A percentile compares a stretch with the other conserved stretches of the same genome.
Evolutionary conservation across 2,329 filamentous ascomycete genomes (phyloP).

Genomic region (Fusarium newnesense): DNA sequence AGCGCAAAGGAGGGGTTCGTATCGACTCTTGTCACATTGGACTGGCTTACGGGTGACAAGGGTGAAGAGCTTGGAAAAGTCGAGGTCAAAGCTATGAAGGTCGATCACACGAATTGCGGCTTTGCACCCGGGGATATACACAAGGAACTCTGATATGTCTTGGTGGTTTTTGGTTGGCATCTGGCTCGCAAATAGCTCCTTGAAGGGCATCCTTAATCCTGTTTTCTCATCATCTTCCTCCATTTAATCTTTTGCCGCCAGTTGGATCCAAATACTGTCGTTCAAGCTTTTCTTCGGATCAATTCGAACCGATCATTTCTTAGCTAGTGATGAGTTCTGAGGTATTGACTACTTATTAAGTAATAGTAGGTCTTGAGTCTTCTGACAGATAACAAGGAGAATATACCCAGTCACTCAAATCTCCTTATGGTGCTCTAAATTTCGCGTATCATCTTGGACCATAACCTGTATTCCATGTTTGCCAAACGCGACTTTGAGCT

Average conservation of each 20-base stretch:
- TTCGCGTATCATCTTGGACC: not conserved
- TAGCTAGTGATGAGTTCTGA: too few species aligned
- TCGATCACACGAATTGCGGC: not conserved
- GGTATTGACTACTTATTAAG: too few species aligned
- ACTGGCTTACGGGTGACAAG: not conserved
- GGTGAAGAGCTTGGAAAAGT: not conserved
- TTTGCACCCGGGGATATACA: not conserved
- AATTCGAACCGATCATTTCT: too few species aligned
- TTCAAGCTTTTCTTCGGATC: too few species aligned
- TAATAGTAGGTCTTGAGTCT: too few species aligned
- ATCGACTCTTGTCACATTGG: not conserved
- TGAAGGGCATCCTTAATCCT: rapidly evolving
- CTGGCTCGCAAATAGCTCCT: rapidly evolving
- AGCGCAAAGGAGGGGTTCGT: not conserved
- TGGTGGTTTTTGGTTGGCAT: not conserved
- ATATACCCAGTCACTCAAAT: not conserved
- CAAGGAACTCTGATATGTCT: not conserved
- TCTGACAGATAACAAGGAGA: too few species aligned
- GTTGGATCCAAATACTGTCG: not conserved
- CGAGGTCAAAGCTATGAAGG: not conserved
- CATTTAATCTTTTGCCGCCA: not conserved
- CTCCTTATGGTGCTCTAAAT: rapidly evolving
- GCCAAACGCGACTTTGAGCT: too few species aligned
- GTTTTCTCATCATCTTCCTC: not conserved
- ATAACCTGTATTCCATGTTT: too few species aligned